Evolutionary conservation across 2,329 filamentous ascomycete species (phyloP), one percentile per base, ranked within the genome.

Genomic region (Ceratocystis destructans): DNA sequence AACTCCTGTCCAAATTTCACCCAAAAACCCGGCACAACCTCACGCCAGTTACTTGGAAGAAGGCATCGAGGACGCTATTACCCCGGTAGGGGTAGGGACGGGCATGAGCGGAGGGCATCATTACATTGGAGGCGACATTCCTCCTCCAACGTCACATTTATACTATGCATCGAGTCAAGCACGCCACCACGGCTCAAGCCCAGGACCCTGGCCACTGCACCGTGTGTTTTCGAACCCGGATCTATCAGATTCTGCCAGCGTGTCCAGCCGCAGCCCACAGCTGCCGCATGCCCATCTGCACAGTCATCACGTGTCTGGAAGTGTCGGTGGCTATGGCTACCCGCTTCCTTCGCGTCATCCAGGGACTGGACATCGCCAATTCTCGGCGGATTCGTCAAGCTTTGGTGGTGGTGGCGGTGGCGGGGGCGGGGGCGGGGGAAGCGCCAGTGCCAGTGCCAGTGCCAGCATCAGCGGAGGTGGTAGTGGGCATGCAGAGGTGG

Each of bases 171-270:
- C 45, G 8, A 45, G 28, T 12, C 64, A 62, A 22, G 12, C 22
- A 41, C 50, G 59, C 22, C 25, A 78, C 75, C 53, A 57, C 10
- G 28, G 53, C 25, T 57, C 53, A 31, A 28, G 25, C 64, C 76
- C 76, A 2, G 70, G 76, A 37, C 73, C 74, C 5, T 46, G 73
- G 1, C 72, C 73, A 12, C 72, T 74, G 20, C 76, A 76, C 4
- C 76, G 77, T 15, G 75, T 77, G 6, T 72, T 79, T 48, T 80
- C 81, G 0, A 78, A 80, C 44, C 70, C 77, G 1, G 79, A 82
- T 46, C 67, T 71, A 2, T 70, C 74, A n/a, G 78, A 80, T 68
- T 74, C 74, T 1, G 74, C 75, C 15, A 45, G 44, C 62, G n/a
- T 64, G 68, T 63, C 70, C 64, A 68, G 70, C 45, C 57, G 64